These are phyloP conservation scores for Nitzschia putrida DNA, from an alignment of 108 stramenopile genomes.

Conservation along the genomic window DNA sequence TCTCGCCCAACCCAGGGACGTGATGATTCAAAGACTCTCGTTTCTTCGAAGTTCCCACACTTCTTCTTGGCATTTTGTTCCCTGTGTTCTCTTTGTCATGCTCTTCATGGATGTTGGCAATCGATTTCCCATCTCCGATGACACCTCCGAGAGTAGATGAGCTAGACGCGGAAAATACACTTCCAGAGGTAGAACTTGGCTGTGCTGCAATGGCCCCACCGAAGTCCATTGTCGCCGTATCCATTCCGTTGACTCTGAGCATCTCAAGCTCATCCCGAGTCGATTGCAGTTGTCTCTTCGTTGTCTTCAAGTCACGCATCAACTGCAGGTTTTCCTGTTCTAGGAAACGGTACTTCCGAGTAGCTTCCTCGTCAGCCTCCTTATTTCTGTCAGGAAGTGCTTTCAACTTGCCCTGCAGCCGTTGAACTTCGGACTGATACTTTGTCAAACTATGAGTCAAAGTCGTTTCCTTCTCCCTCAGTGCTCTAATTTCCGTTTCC, in stretches of 20 bases:
- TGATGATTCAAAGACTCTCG: no score
- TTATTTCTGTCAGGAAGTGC: slow-evolving; percentile 16
- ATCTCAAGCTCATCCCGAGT: slow-evolving; percentile 55
- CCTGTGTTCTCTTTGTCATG: neutral
- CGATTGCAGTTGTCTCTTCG: slow-evolving; percentile 57
- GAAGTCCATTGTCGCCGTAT: slow-evolving; percentile 39
- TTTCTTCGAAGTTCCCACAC: neutral
- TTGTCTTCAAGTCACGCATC: slow-evolving; percentile 71
- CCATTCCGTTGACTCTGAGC: slow-evolving; percentile 43
- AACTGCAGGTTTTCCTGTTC: slow-evolving; percentile 85
- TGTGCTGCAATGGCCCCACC: slow-evolving; percentile 22
- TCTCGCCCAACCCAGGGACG: slow-evolving; percentile 12
- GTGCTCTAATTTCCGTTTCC: slow-evolving; percentile 27
- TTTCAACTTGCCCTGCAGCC: slow-evolving; percentile 39
- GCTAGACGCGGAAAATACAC: neutral
- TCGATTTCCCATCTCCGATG: neutral
- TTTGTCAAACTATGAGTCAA: slow-evolving; percentile 36
- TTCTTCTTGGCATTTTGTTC: no score
- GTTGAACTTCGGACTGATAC: slow-evolving; percentile 42
- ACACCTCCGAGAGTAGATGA: neutral
- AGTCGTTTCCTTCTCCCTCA: slow-evolving; percentile 43
- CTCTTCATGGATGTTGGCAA: neutral
- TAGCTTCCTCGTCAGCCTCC: slow-evolving; percentile 47
- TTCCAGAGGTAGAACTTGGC: neutral
- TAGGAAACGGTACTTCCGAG: slow-evolving; percentile 67